Conservation (phyloP, 106 monocot genomes). For the Dendrobium chrysotoxum region DNA sequence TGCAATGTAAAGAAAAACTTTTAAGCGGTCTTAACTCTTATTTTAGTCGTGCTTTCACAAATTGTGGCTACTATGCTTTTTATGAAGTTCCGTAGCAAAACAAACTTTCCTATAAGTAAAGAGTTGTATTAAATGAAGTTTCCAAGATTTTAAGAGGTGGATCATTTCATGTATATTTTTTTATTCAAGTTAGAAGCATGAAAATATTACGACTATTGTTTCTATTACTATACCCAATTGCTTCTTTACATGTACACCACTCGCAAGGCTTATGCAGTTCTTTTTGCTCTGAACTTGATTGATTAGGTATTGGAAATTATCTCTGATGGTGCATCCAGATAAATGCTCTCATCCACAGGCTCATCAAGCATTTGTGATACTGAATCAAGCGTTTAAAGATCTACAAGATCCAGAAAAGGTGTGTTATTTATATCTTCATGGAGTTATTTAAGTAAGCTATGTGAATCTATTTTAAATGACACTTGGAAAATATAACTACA, state of each 20-base stretch:
- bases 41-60: neutral
- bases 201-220: neutral
- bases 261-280: neutral
- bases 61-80: neutral
- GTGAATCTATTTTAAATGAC: no score
- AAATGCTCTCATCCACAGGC: conserved; percentile 96
- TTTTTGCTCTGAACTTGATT: conserved; percentile 11
- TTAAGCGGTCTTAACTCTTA: neutral
- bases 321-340: conserved; percentile 98
- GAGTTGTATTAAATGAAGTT: neutral
- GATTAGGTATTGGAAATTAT: conserved; percentile 90
- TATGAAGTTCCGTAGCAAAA: neutral
- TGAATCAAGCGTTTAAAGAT: conserved; percentile 90
- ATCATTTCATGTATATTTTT: neutral
- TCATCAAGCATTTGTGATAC: conserved; percentile 85
- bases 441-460: no score
- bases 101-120: neutral
- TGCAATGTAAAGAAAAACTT: neutral
- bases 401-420: conserved; percentile 92
- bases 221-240: neutral
- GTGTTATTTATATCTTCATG: neutral
- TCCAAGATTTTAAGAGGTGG: neutral
- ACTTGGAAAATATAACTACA: no score
- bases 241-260: neutral
- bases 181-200: neutral